Conservation (phyloP, 2,329 filamentous ascomycete genomes). For the Zasmidium cellare region DNA sequence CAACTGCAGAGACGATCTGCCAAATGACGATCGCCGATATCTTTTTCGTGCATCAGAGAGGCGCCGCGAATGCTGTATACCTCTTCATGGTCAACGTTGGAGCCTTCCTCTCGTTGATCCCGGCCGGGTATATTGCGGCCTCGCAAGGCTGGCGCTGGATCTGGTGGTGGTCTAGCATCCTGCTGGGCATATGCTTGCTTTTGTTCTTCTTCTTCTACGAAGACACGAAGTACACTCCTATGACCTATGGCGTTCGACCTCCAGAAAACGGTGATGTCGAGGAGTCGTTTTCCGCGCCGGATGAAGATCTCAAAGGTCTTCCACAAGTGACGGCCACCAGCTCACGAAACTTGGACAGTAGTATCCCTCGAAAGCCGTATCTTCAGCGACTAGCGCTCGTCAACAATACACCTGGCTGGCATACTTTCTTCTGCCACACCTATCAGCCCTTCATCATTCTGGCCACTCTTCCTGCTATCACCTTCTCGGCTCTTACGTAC, state of each 20-base stretch:
- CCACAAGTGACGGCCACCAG: neutral
- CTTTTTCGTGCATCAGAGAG: conserved; percentile 20
- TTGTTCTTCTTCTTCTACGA: conserved; percentile 39
- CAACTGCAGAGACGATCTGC: conserved; percentile 11
- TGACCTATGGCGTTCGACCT: neutral
- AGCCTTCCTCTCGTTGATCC: conserved; percentile 38
- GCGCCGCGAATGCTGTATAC: conserved; percentile 36
- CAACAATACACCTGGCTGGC: conserved; percentile 2
- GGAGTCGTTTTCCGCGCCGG: neutral
- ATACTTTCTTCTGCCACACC: conserved; percentile 3
- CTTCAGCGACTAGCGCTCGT: conserved; percentile 8
- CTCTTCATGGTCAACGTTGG: conserved; percentile 32
- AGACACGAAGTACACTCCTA: conserved; percentile 30
- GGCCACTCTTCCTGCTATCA: conserved; percentile 38
- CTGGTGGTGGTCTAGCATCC: conserved; percentile 38
- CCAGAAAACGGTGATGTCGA: neutral
- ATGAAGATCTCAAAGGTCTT: neutral
- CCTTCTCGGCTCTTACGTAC: conserved; percentile 36
- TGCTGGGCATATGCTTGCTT: conserved; percentile 30
- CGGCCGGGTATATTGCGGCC: conserved; percentile 23
- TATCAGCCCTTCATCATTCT: conserved; percentile 34
- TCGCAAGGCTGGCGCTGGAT: conserved; percentile 38
- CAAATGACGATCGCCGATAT: conserved; percentile 20
- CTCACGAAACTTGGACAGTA: conserved; percentile 1
- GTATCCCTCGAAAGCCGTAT: conserved; percentile 11